Evolutionary conservation across 352 stramenopile species (phyloP).

Genomic region (Saprolegnia diclina): DNA sequence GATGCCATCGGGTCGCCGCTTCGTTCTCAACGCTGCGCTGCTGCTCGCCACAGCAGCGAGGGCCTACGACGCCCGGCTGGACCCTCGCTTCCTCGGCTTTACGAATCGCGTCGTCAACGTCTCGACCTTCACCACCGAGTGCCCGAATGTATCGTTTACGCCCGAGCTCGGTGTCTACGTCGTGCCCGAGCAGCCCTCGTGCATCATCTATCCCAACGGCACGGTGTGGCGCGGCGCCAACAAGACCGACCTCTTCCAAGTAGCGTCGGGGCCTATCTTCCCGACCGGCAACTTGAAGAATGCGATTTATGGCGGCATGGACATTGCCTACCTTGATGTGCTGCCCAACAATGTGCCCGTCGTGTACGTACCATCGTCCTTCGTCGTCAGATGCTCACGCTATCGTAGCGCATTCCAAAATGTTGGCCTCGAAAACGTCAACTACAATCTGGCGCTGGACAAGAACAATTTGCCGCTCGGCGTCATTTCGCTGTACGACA

Average conservation of each 20-base stretch:
- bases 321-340: not conserved
- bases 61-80: not conserved
- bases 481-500: conserved; percentile 13
- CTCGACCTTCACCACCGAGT: conserved; percentile 17
- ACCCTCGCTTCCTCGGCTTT: not conserved
- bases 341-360: conserved; percentile 12
- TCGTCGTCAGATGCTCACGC: not conserved
- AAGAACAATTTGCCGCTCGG: not conserved
- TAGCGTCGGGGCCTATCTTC: not conserved
- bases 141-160: conserved; percentile 1
- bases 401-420: conserved; percentile 7
- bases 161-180: not conserved
- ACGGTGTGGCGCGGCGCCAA: conserved; percentile 27
- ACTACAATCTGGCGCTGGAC: not conserved
- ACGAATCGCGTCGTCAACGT: not conserved
- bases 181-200: conserved; percentile 17
- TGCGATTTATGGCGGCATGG: conserved; percentile 18
- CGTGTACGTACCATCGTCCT: conserved; percentile 1
- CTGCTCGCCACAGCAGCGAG: not conserved
- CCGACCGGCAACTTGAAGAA: conserved; percentile 18
- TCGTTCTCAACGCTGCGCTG: not conserved
- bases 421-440: conserved; percentile 4
- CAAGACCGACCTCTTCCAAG: conserved; percentile 1
- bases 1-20: not conserved
- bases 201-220: conserved; percentile 22